A percentile compares a stretch with the other conserved stretches of the same genome.
phyloP scores from a whole-genome alignment of 164 flowering plant genomes.

The Saururus chinensis region DNA sequence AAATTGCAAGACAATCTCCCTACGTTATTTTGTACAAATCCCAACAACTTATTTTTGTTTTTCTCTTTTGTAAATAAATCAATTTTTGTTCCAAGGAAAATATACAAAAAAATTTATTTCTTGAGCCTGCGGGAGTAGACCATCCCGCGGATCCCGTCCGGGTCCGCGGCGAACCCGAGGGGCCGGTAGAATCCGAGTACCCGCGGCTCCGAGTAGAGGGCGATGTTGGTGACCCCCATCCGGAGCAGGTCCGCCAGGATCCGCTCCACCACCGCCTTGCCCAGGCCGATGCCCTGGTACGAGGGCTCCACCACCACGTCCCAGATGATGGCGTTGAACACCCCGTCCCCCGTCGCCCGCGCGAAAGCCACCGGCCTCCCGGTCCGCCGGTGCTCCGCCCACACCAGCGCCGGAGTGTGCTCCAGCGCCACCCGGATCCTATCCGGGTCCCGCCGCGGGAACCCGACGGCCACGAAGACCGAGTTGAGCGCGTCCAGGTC shows the following conservation, averaged over 20 bases:
- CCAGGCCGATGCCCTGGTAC: slow-evolving; percentile 85
- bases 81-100: too few relatives aligned
- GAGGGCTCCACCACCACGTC: slow-evolving; percentile 98
- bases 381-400: slow-evolving; percentile 64
- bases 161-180: slow-evolving; percentile 84
- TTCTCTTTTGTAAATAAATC: too few relatives aligned
- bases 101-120: background rate
- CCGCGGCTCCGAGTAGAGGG: slow-evolving; percentile 75
- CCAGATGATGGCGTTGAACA: slow-evolving; percentile 93
- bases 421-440: slow-evolving; percentile 64
- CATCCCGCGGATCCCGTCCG: slow-evolving; percentile 88
- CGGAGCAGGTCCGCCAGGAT: slow-evolving; percentile 37
- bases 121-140: slow-evolving; percentile 42
- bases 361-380: slow-evolving; percentile 80
- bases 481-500: slow-evolving; percentile 78
- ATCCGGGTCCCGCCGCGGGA: slow-evolving; percentile 70
- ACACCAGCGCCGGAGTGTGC: slow-evolving; percentile 64
- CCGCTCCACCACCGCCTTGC: slow-evolving; percentile 93
- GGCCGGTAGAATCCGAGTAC: slow-evolving; percentile 91
- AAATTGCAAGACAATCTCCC: too few relatives aligned
- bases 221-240: slow-evolving; percentile 71
- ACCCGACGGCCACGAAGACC: slow-evolving; percentile 80
- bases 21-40: too few relatives aligned
- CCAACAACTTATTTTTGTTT: too few relatives aligned
- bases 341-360: slow-evolving; percentile 92